phyloP scores from a whole-genome alignment of 441 rosid genomes.

The Kokia cookei region DNA sequence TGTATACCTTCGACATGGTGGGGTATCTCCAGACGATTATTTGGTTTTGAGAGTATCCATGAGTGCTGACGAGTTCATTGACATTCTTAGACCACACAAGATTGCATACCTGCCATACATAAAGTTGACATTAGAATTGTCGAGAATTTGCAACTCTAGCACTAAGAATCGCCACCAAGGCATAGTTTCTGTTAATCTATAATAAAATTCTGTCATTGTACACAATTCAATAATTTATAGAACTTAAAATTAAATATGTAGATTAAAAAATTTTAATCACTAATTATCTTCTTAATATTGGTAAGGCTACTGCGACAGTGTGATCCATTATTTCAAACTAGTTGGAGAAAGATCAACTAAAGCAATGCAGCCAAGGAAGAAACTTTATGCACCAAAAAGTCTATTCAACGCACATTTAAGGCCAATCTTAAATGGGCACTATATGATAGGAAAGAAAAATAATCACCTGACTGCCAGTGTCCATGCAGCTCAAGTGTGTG shows the following conservation, averaged over 20 bases:
- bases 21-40: conserved; percentile 96
- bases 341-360: background rate
- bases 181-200: background rate
- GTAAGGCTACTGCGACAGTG: background rate
- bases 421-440: background rate
- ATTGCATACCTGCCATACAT: conserved; percentile 66
- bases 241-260: background rate
- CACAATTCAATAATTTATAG: background rate
- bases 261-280: background rate
- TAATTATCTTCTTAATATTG: background rate
- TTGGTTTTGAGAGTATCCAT: conserved; percentile 95
- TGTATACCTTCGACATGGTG: conserved; percentile 79
- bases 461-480: conserved; percentile 85
- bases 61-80: conserved; percentile 93
- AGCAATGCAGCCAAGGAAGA: background rate
- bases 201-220: background rate
- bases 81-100: conserved; percentile 93
- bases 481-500: conserved; percentile 82
- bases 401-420: background rate
- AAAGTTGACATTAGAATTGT: conserved; percentile 1
- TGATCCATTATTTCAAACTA: background rate
- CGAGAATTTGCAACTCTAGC: background rate
- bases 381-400: background rate
- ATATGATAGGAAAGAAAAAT: background rate
- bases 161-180: background rate